Evolutionary conservation across 2,329 filamentous ascomycete species (phyloP).

Genomic region (Cordyceps cateniannulata): DNA sequence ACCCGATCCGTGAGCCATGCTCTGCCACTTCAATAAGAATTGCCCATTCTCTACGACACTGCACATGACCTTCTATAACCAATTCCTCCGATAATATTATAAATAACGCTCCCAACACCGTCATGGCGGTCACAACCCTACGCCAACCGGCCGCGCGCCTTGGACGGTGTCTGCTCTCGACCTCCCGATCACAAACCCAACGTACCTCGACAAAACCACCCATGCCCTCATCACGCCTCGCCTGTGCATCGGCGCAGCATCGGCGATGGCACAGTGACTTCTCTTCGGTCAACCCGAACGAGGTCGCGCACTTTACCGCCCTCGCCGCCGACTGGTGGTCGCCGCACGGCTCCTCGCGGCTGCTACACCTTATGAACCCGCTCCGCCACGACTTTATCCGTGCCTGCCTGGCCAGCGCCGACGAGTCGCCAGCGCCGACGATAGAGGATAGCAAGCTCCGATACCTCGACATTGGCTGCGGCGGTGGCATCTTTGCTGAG

Average conservation of each 20-base stretch:
- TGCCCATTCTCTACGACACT: neutral
- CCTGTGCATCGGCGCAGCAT: neutral
- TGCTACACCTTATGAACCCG: slow-evolving; percentile 97
- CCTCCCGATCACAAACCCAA: neutral
- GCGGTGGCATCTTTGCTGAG: slow-evolving; percentile 94
- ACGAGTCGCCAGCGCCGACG: slow-evolving; percentile 24
- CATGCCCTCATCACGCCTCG: neutral
- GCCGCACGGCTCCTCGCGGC: slow-evolving; percentile 81
- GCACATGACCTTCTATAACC: neutral
- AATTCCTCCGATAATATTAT: neutral
- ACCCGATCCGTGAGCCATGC: neutral
- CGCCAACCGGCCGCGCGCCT: neutral
- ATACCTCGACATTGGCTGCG: slow-evolving; percentile 91
- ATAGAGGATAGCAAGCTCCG: slow-evolving; percentile 33
- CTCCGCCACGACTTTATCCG: slow-evolving; percentile 89
- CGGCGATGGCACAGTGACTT: slow-evolving; percentile 23
- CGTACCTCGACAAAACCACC: neutral
- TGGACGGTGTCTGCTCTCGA: neutral
- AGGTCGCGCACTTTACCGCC: slow-evolving; percentile 90
- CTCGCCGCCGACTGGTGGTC: slow-evolving; percentile 98
- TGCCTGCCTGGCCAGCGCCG: slow-evolving; percentile 54
- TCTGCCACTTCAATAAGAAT: neutral
- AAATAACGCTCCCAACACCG: neutral
- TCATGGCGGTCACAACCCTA: neutral
- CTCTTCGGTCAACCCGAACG: slow-evolving; percentile 77